A percentile compares a stretch with the other conserved stretches of the same genome.
These are phyloP conservation scores for Rauvolfia tetraphylla DNA, from an alignment of 257 asterid species.

Conservation along the genomic window DNA sequence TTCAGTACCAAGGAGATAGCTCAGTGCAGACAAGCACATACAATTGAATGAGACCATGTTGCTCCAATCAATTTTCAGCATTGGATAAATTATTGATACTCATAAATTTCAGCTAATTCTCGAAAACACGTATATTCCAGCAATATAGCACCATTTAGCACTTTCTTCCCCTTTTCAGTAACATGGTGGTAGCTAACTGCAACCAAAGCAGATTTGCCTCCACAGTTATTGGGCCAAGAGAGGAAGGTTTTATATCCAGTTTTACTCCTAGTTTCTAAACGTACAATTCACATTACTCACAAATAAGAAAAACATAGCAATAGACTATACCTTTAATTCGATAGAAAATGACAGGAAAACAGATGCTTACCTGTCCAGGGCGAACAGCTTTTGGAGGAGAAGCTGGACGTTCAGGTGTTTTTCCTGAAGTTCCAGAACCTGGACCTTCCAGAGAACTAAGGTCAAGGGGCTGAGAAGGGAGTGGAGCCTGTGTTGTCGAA, in stretches of 20 bases:
- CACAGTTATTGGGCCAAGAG: background rate
- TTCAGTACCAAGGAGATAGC: background rate
- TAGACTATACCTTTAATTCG: background rate
- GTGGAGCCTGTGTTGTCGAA: constrained; percentile 45
- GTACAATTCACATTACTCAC: background rate
- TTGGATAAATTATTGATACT: background rate
- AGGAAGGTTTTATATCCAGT: background rate
- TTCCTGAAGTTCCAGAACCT: constrained; percentile 56
- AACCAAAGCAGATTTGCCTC: background rate
- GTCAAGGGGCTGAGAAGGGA: constrained; percentile 75
- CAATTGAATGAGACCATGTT: background rate
- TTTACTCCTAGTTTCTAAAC: background rate
- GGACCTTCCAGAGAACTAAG: constrained; percentile 94
- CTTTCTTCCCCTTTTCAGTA: background rate
- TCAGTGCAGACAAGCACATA: background rate
- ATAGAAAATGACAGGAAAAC: constrained; percentile 9
- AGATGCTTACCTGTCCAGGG: constrained; percentile 79
- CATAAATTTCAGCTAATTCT: background rate
- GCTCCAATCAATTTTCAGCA: background rate
- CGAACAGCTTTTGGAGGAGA: constrained; percentile 95
- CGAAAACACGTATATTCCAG: background rate
- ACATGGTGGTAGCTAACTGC: background rate
- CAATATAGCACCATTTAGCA: background rate
- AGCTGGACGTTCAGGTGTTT: constrained; percentile 52
- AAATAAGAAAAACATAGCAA: background rate